Conservation (phyloP, 2,329 filamentous ascomycete species). For the Cercospora beticola region DNA sequence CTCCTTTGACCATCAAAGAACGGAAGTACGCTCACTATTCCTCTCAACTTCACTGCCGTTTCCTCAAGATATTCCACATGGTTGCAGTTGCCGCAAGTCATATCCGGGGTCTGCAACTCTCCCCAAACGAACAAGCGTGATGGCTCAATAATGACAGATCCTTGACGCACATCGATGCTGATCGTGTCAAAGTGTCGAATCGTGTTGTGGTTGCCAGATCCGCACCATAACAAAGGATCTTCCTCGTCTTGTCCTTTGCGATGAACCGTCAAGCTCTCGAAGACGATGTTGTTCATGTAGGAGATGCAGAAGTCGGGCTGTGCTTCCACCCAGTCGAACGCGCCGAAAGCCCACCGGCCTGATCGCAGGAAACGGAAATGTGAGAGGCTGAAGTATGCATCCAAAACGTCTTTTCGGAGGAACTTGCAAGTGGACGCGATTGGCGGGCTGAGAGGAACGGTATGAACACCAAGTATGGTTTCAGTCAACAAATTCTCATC, state of each 20-base stretch:
- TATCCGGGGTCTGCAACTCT: neutral
- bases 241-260: no score
- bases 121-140: neutral
- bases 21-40: neutral
- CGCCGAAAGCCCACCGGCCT: neutral
- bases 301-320: neutral
- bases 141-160: neutral
- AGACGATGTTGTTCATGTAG: neutral
- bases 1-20: neutral
- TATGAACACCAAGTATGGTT: neutral
- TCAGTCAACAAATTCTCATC: neutral
- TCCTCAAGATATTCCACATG: neutral
- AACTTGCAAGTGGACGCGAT: neutral
- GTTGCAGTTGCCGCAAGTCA: neutral
- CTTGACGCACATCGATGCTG: neutral
- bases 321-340: neutral
- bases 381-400: neutral
- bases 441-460: neutral
- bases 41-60: neutral
- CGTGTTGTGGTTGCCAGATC: no score
- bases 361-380: neutral
- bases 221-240: no score
- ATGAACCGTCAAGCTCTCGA: neutral
- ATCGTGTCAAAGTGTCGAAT: neutral
- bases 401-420: neutral